Evolutionary conservation across 2,329 filamentous ascomycete genomes (phyloP).

Genomic region (Neopestalotiopsis sp.): DNA sequence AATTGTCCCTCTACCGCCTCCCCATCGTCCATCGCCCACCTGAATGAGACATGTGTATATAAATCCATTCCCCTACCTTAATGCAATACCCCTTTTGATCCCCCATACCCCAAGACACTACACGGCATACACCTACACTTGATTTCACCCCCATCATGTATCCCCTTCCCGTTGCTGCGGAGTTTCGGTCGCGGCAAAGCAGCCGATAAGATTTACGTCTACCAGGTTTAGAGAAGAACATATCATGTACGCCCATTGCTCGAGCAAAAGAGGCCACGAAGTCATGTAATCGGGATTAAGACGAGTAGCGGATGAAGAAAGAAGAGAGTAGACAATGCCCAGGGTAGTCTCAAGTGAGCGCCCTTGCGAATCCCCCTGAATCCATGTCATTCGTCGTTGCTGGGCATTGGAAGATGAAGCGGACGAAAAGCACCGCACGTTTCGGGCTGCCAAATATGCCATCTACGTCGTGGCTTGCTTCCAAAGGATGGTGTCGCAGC

Average conservation of each 20-base stretch:
- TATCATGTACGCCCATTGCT: slow-evolving; percentile 40
- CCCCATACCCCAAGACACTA: slow-evolving; percentile 29
- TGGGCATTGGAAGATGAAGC: slow-evolving; percentile 10
- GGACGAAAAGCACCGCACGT: slow-evolving; percentile 12
- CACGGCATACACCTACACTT: slow-evolving; percentile 30
- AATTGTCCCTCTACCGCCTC: slow-evolving; percentile 3
- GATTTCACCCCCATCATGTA: slow-evolving; percentile 27
- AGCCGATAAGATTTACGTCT: slow-evolving; percentile 35
- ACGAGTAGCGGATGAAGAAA: slow-evolving; percentile 19
- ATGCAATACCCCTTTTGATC: slow-evolving; percentile 35
- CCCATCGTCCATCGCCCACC: slow-evolving; percentile 22
- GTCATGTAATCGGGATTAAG: slow-evolving; percentile 38
- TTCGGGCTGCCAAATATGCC: slow-evolving; percentile 2
- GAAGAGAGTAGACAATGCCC: background rate
- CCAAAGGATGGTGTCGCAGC: background rate
- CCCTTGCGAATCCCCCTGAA: slow-evolving; percentile 1
- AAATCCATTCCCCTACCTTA: slow-evolving; percentile 33
- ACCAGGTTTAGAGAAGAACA: slow-evolving; percentile 40
- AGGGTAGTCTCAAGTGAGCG: slow-evolving; percentile 17
- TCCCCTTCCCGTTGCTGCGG: slow-evolving; percentile 33
- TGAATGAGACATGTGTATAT: slow-evolving; percentile 39
- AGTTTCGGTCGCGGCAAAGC: slow-evolving; percentile 40
- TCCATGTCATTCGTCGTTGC: background rate
- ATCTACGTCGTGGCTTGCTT: background rate
- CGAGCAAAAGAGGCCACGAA: slow-evolving; percentile 36